Evolutionary conservation across 2,329 filamentous ascomycete species (phyloP), one percentile per base, ranked within the genome.

Genomic region (Aspergillus nomiae): DNA sequence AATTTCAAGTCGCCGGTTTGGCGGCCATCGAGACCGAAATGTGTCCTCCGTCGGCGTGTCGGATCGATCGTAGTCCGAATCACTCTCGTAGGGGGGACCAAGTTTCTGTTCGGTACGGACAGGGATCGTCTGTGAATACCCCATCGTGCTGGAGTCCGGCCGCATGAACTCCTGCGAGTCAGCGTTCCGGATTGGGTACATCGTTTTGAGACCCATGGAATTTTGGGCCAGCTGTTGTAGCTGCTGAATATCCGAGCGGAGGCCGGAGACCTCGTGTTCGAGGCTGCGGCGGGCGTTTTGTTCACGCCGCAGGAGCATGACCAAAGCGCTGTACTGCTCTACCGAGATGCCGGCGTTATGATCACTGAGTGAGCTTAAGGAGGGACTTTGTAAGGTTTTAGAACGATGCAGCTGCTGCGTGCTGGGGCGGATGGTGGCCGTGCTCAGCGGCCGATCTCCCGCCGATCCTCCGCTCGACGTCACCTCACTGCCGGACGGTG

Each of bases 301-400:
- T 65, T 84, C 82, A 55, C 80, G 73, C 7, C 80, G 76, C 14
- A 84, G 74, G 1, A 83, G 73, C 14, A 77, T 81, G 32, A 82
- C 76, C 2, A 83, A 72, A 0, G 78, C 77, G 61, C 79, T 81
- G 65, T 83, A 82, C 59, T 83, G 80, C 48, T 83, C 81, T 19
- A 81, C 74, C 5, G 81, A 81, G 46, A 81, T 78, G 9, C 72
- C 70, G 34, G 69, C 66, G 56, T 73, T 70, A 45, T 78, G 71
- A 50, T 79, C 76, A 11, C 68, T 69, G 24, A 74, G 58, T 1
- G 76, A 78, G 8, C 69, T 68, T 21, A 76, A 68, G 0, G 76
- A 77, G 3, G 74, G 70, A 5, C 66, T 65, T 58, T 71, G 72
- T 58, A 70, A 59, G 8, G 67, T 66, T 3, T 64, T 69, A 6